A percentile compares a stretch with the other conserved stretches of the same genome.
Conservation (phyloP, 371 early-diverging fungal species). For the Choanephora cucurbitarum region DNA sequence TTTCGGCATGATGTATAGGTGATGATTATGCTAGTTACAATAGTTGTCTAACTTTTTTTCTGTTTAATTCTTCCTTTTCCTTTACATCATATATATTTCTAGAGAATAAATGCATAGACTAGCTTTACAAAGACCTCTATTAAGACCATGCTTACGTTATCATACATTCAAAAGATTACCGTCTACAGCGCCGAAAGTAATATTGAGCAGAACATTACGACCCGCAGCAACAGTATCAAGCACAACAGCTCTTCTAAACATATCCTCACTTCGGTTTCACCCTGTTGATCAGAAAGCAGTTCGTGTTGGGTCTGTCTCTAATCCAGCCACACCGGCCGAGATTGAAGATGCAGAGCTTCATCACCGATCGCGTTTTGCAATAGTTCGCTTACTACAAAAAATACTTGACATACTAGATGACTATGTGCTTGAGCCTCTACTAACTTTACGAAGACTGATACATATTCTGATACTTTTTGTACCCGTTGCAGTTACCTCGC, state of each 20-base stretch:
- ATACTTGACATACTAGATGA: slow-evolving; percentile 43
- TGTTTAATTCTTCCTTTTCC: neutral
- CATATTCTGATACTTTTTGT: slow-evolving; percentile 63
- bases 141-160: neutral
- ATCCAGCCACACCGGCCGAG: slow-evolving; percentile 31
- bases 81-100: neutral
- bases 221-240: neutral
- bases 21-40: no score
- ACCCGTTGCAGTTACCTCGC: slow-evolving; percentile 63
- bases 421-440: slow-evolving; percentile 59
- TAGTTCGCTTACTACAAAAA: slow-evolving; percentile 25
- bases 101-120: slow-evolving; percentile 1
- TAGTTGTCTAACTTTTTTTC: neutral
- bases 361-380: slow-evolving; percentile 13
- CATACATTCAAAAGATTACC: neutral
- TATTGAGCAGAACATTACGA: neutral
- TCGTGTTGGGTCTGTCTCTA: slow-evolving; percentile 1
- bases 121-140: slow-evolving; percentile 3
- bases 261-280: neutral
- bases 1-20: no score
- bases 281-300: slow-evolving; percentile 7
- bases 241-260: neutral
- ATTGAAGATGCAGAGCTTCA: slow-evolving; percentile 24
- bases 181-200: neutral
- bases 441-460: slow-evolving; percentile 58